phyloP scores from a whole-genome alignment of 2,329 filamentous ascomycete species.

The Bipolaris sorokiniana region DNA sequence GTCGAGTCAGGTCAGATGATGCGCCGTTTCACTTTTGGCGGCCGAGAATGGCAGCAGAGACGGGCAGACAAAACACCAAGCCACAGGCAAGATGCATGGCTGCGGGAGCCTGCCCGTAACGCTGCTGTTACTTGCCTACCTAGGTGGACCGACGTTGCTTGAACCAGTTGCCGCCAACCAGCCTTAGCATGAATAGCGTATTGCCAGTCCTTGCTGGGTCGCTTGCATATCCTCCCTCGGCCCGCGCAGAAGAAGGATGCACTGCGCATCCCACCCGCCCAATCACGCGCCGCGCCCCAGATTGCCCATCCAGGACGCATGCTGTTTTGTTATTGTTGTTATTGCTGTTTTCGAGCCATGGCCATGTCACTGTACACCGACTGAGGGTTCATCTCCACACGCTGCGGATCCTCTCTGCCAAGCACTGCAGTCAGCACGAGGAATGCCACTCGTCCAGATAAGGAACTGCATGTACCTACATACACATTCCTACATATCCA shows the following conservation, averaged over 20 bases:
- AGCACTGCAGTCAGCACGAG: background rate
- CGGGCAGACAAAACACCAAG: background rate
- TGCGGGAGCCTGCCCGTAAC: background rate
- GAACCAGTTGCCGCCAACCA: slow-evolving; percentile 17
- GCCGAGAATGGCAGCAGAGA: no score
- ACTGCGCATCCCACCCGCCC: slow-evolving; percentile 2
- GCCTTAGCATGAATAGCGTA: slow-evolving; percentile 3
- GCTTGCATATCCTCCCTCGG: slow-evolving; percentile 12
- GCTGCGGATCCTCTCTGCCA: background rate
- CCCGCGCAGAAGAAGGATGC: slow-evolving; percentile 15
- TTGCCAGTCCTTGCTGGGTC: slow-evolving; percentile 12
- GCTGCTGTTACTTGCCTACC: slow-evolving; percentile 10
- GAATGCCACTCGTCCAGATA: background rate
- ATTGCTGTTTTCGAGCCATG: background rate
- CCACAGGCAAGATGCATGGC: background rate
- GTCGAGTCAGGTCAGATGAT: no score
- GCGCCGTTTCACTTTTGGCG: no score
- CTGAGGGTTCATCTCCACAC: background rate
- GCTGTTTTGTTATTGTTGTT: slow-evolving; percentile 5
- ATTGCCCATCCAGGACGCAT: slow-evolving; percentile 8
- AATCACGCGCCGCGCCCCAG: slow-evolving; percentile 6
- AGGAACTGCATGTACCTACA: no score
- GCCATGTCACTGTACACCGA: slow-evolving; percentile 13
- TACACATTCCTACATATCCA: no score
- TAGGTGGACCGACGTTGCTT: slow-evolving; percentile 17